phyloP scores from a whole-genome alignment of 2,329 filamentous ascomycete genomes.

The Verticillium zaregamsianum region DNA sequence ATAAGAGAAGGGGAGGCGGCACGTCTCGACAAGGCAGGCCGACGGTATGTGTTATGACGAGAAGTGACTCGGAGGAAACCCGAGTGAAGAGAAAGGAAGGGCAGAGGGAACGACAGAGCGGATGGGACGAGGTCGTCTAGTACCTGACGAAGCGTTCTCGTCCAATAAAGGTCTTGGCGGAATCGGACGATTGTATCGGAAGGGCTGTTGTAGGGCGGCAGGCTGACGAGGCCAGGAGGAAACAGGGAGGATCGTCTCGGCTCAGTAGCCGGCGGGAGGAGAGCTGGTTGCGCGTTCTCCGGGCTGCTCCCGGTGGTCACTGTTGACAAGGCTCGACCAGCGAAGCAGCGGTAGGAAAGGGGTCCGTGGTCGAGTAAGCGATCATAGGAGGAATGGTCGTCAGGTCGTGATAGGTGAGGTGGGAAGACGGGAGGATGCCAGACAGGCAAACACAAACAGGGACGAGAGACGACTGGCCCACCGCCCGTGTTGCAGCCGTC shows the following conservation, averaged over 20 bases:
- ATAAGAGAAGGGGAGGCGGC: slow-evolving; percentile 4
- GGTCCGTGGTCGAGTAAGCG: background rate
- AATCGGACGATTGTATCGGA: background rate
- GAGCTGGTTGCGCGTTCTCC: background rate
- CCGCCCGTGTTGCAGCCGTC: background rate
- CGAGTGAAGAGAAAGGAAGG: slow-evolving; percentile 8
- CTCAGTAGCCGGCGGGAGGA: background rate
- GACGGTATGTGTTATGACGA: background rate
- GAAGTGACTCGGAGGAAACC: slow-evolving; percentile 5
- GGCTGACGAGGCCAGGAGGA: background rate
- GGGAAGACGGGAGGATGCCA: background rate
- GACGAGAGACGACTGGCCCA: background rate
- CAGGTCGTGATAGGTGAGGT: background rate
- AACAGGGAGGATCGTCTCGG: background rate
- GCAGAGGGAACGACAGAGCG: slow-evolving; percentile 4
- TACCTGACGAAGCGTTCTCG: background rate
- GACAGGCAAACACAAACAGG: background rate
- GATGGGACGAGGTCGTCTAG: slow-evolving; percentile 1
- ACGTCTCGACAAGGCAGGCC: slow-evolving; percentile 4
- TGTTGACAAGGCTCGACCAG: background rate
- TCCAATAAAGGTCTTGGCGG: background rate
- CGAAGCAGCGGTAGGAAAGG: background rate
- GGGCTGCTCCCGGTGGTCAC: background rate
- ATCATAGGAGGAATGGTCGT: background rate
- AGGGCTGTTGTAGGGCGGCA: background rate